A percentile compares a stretch with the other conserved stretches of the same genome.
phyloP scores from a whole-genome alignment of 75 land plant genomes.

The Ceratopteris richardii region DNA sequence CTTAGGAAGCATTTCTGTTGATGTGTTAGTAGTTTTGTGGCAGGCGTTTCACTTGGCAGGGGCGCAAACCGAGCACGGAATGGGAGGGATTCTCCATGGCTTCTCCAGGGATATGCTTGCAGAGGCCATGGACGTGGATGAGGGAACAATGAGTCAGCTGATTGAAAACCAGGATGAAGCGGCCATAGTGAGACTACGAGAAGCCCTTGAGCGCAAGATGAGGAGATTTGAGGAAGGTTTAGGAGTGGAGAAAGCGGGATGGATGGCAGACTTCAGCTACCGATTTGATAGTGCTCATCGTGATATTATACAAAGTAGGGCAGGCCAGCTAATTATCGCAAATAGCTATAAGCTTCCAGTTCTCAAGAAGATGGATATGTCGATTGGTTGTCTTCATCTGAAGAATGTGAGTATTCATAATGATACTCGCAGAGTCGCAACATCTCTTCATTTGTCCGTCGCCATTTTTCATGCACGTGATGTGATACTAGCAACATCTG shows the following conservation, averaged over 20 bases:
- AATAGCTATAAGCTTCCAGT: neutral
- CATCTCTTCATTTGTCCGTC: no score
- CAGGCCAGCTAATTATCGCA: neutral
- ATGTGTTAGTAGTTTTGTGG: no score
- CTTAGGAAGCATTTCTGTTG: no score
- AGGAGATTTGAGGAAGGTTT: neutral
- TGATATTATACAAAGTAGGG: neutral
- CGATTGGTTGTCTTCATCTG: neutral
- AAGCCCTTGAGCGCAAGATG: neutral
- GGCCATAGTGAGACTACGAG: neutral
- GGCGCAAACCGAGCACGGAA: neutral
- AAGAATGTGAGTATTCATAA: neutral
- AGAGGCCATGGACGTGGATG: neutral
- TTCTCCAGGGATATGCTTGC: neutral
- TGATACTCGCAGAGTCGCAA: neutral
- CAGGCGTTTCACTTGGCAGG: neutral
- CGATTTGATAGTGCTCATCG: neutral
- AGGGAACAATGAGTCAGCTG: neutral
- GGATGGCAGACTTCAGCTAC: neutral
- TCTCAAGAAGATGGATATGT: neutral
- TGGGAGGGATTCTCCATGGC: neutral
- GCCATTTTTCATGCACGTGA: neutral
- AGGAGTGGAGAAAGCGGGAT: neutral
- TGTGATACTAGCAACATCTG: no score
- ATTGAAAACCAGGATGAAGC: neutral